These are phyloP conservation scores for Mycena galopus DNA, from an alignment of 768 basidiomycete species.

Conservation along the genomic window DNA sequence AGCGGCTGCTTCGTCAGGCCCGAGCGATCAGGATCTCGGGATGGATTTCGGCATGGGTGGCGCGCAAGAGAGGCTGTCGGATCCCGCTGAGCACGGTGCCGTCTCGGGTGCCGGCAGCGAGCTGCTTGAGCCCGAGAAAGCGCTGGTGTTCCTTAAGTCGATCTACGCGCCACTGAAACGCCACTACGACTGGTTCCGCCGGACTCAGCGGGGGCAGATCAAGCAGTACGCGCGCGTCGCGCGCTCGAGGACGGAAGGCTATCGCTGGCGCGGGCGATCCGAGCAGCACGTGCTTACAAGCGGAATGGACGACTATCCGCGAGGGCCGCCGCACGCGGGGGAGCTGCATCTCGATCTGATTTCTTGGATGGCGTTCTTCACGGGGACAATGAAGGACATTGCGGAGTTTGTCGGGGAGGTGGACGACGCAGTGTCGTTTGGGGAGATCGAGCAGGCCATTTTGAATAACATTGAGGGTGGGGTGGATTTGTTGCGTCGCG, in stretches of 20 bases:
- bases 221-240: constrained; percentile 89
- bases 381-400: constrained; percentile 92
- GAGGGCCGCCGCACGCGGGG: constrained; percentile 89
- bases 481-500: too few species aligned
- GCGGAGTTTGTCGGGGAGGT: constrained; percentile 87
- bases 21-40: constrained; percentile 73
- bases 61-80: constrained; percentile 65
- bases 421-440: constrained; percentile 86
- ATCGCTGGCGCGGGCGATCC: constrained; percentile 94
- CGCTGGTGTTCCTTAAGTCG: constrained; percentile 76
- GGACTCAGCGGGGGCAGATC: constrained; percentile 93
- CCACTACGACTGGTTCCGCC: constrained; percentile 97
- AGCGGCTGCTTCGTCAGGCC: constrained; percentile 52
- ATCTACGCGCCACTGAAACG: constrained; percentile 89
- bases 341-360: constrained; percentile 95
- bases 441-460: constrained; percentile 83
- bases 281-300: constrained; percentile 90
- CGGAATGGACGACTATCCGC: constrained; percentile 97
- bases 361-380: constrained; percentile 97
- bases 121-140: constrained; percentile 70
- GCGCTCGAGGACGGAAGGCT: constrained; percentile 90
- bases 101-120: constrained; percentile 56
- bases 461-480: constrained; percentile 88
- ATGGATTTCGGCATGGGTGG: constrained; percentile 69
- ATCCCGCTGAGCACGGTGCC: constrained; percentile 35